phyloP scores from a whole-genome alignment of 1,284 basidiomycete species.

The Polyporus tsugae region DNA sequence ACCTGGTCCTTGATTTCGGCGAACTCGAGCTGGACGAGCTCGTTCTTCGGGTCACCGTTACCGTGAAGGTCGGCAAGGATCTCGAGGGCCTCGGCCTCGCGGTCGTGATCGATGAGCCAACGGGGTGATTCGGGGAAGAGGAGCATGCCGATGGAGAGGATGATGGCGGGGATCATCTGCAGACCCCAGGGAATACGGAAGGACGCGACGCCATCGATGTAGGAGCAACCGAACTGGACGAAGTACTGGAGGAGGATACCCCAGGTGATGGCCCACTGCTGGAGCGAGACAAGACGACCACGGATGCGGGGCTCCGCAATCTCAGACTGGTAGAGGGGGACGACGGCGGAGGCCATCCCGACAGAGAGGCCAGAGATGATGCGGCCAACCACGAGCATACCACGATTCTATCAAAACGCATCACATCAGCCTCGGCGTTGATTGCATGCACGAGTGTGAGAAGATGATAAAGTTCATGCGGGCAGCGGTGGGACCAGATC shows the following conservation, averaged over 20 bases:
- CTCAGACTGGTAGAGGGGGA: slow-evolving; percentile 68
- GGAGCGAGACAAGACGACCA: slow-evolving; percentile 78
- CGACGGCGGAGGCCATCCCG: slow-evolving; percentile 49
- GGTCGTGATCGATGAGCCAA: slow-evolving; percentile 71
- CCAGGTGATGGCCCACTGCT: slow-evolving; percentile 84
- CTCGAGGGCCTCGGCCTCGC: slow-evolving; percentile 75
- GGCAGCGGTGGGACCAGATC: neutral
- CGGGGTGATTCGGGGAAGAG: slow-evolving; percentile 71
- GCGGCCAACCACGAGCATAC: slow-evolving; percentile 57
- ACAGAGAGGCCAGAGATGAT: slow-evolving; percentile 51
- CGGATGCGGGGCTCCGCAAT: slow-evolving; percentile 74
- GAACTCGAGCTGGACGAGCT: slow-evolving; percentile 80
- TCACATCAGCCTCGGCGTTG: slow-evolving; percentile 16
- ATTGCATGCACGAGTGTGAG: neutral
- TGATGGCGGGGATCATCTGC: slow-evolving; percentile 78
- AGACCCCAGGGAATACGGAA: slow-evolving; percentile 85
- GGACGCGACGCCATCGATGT: slow-evolving; percentile 71
- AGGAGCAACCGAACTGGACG: slow-evolving; percentile 77
- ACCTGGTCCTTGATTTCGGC: slow-evolving; percentile 84
- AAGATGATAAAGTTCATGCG: neutral
- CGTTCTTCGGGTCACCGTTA: slow-evolving; percentile 66
- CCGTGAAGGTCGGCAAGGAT: slow-evolving; percentile 86
- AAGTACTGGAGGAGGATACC: slow-evolving; percentile 81
- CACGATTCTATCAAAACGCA: slow-evolving; percentile 56
- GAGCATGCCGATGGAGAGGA: slow-evolving; percentile 75